phyloP scores from a whole-genome alignment of 129 eudicot species.

The Flaveria brownii region DNA sequence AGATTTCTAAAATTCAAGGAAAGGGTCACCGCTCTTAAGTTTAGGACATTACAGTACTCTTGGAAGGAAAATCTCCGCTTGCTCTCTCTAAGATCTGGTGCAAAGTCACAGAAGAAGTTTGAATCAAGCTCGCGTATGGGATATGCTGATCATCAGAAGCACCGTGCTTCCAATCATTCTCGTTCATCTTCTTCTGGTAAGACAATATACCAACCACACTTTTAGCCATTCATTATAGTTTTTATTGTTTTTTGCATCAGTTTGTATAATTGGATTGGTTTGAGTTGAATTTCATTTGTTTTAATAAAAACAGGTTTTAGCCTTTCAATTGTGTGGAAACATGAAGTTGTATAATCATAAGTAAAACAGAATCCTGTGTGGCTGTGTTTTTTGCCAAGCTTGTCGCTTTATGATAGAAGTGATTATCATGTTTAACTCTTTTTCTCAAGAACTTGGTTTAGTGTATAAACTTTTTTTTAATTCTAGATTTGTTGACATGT shows the following conservation, averaged over 20 bases:
- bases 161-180: slow-evolving; percentile 56
- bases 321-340: background rate
- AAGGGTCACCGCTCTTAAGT: slow-evolving; percentile 62
- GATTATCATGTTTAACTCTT: background rate
- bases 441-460: background rate
- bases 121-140: slow-evolving; percentile 48
- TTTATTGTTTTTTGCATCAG: background rate
- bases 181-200: slow-evolving; percentile 70
- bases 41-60: slow-evolving; percentile 60
- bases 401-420: background rate
- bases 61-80: slow-evolving; percentile 78
- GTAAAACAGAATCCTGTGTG: background rate
- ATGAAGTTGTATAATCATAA: background rate
- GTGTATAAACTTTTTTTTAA: background rate
- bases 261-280: background rate
- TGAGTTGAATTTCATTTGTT: background rate
- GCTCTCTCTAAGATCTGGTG: slow-evolving; percentile 52
- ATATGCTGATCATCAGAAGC: slow-evolving; percentile 51
- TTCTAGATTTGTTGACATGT: background rate
- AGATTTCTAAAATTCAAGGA: slow-evolving; percentile 60
- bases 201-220: background rate
- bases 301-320: background rate
- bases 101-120: slow-evolving; percentile 68
- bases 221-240: background rate
- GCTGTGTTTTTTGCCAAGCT: background rate